Conservation (phyloP, 345 rosid genomes). For the Salix caprea region DNA sequence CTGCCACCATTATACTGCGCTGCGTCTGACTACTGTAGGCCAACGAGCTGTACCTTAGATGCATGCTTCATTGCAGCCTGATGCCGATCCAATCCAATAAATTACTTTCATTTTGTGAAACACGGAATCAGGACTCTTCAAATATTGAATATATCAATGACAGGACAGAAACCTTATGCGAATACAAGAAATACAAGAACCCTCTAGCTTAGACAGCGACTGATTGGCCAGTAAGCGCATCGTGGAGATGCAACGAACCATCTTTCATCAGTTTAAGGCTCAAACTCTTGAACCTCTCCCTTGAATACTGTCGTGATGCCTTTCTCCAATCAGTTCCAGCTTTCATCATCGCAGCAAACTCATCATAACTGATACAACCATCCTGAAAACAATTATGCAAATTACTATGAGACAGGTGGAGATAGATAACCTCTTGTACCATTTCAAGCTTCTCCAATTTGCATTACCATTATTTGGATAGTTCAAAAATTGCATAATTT, state of each 20-base stretch:
- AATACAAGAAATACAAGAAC: slow-evolving; percentile 14
- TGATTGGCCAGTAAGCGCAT: slow-evolving; percentile 74
- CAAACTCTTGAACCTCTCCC: slow-evolving; percentile 96
- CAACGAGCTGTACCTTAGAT: not conserved
- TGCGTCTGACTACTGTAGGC: slow-evolving; percentile 7
- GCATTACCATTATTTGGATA: not conserved
- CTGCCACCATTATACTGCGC: slow-evolving; percentile 5
- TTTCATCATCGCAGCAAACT: slow-evolving; percentile 97
- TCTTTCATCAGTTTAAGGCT: slow-evolving; percentile 94
- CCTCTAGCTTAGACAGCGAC: slow-evolving; percentile 46
- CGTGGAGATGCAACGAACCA: slow-evolving; percentile 88
- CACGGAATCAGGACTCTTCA: not conserved
- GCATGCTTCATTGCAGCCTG: slow-evolving; percentile 17
- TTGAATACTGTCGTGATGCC: slow-evolving; percentile 93
- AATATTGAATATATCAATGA: slow-evolving; percentile 2
- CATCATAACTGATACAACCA: slow-evolving; percentile 81
- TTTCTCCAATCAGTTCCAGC: slow-evolving; percentile 99
- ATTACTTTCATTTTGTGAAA: slow-evolving; percentile 8
- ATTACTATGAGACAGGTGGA: not conserved
- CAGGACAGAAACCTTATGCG: slow-evolving; percentile 6
- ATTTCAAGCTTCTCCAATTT: slow-evolving; percentile 1
- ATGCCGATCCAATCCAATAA: not conserved
- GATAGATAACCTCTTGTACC: not conserved
- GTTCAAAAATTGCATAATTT: not conserved
- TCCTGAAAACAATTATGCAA: slow-evolving; percentile 42